phyloP scores from a whole-genome alignment of 495 filamentous ascomycete genomes.

The Penicillium paxilli region DNA sequence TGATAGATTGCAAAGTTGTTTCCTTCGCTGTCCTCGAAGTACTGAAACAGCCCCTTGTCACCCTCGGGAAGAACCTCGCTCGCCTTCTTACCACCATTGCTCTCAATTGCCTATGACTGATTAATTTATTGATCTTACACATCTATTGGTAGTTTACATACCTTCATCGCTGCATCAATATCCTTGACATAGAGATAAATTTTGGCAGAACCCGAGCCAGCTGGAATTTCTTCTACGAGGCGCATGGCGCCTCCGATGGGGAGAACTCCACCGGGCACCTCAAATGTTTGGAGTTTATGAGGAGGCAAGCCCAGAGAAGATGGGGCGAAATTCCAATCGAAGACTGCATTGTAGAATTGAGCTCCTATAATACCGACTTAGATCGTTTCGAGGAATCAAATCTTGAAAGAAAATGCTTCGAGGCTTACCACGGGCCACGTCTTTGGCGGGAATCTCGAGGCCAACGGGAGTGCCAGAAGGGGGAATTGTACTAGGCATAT shows the following conservation, averaged over 20 bases:
- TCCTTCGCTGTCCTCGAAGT: slow-evolving; percentile 7
- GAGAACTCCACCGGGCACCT: slow-evolving; percentile 6
- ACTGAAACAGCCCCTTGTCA: slow-evolving; percentile 7
- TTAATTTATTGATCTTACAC: neutral
- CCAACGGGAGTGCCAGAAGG: slow-evolving; percentile 8
- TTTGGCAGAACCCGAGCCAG: slow-evolving; percentile 4
- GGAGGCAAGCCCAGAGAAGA: slow-evolving; percentile 1
- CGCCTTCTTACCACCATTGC: slow-evolving; percentile 6
- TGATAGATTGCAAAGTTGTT: slow-evolving; percentile 6
- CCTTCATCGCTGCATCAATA: slow-evolving; percentile 5
- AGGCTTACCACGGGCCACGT: slow-evolving; percentile 8
- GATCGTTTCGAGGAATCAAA: too few relatives aligned
- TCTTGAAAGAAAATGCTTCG: too few relatives aligned
- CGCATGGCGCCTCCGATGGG: slow-evolving; percentile 4
- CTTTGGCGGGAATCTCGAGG: slow-evolving; percentile 10
- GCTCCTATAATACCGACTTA: slow-evolving; percentile 2
- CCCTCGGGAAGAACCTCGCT: slow-evolving; percentile 5
- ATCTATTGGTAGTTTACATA: neutral
- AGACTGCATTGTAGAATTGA: slow-evolving; percentile 5
- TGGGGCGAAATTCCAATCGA: slow-evolving; percentile 7
- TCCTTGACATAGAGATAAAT: slow-evolving; percentile 8
- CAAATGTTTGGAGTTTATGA: slow-evolving; percentile 3
- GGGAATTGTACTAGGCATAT: too few relatives aligned
- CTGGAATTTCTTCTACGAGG: slow-evolving; percentile 1
- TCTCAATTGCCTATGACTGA: slow-evolving; percentile 2